Evolutionary conservation across 1,284 basidiomycete genomes (phyloP).

Genomic region (Rugosomyces carneus): DNA sequence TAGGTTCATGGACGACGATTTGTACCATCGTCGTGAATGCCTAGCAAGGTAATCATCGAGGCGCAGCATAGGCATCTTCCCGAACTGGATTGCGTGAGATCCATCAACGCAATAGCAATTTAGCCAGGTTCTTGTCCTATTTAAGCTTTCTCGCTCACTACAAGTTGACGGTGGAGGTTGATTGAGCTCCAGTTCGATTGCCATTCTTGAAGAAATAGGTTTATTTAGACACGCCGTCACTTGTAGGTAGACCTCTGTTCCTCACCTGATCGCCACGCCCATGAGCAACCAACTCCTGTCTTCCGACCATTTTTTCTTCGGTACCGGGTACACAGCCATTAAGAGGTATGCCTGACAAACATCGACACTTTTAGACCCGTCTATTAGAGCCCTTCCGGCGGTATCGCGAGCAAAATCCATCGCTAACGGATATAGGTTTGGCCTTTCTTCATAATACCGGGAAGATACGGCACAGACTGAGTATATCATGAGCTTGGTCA

Average conservation of each 20-base stretch:
- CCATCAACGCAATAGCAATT: constrained; percentile 83
- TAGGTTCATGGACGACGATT: constrained; percentile 34
- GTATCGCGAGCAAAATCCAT: constrained; percentile 85
- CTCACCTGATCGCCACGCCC: constrained; percentile 68
- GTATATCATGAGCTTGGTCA: constrained; percentile 1
- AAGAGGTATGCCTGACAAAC: constrained; percentile 73
- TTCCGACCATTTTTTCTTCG: constrained; percentile 77
- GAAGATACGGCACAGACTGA: constrained; percentile 77
- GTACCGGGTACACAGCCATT: constrained; percentile 74
- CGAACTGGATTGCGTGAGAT: constrained; percentile 80
- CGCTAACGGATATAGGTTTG: constrained; percentile 75
- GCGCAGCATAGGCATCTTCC: constrained; percentile 63
- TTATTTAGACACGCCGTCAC: constrained; percentile 2
- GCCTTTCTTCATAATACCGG: constrained; percentile 67
- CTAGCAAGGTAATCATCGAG: constrained; percentile 54
- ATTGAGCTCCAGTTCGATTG: constrained; percentile 82
- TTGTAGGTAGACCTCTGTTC: background rate
- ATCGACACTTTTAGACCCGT: constrained; percentile 80
- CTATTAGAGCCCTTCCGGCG: constrained; percentile 70
- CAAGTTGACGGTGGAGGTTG: constrained; percentile 56
- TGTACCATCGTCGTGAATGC: constrained; percentile 49
- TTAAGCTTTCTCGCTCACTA: constrained; percentile 72
- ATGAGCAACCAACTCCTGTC: constrained; percentile 79
- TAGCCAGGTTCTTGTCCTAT: constrained; percentile 79
- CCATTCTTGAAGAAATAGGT: constrained; percentile 64